Conservation (phyloP, 2,329 filamentous ascomycete genomes). For the Phoma sp. region DNA sequence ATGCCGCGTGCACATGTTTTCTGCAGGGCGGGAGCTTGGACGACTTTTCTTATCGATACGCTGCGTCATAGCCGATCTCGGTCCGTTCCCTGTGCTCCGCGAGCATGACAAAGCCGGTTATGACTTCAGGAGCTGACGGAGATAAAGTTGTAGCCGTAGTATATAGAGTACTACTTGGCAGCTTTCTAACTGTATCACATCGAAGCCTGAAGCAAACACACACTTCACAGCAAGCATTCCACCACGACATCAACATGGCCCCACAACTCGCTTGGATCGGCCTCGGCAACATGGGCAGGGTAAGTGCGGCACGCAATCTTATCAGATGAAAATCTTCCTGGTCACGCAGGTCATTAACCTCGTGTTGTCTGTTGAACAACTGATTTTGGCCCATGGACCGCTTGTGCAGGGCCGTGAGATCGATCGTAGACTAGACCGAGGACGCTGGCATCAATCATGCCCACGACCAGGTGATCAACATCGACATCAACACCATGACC, state of each 20-base stretch:
- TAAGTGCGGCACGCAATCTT: conserved; percentile 51
- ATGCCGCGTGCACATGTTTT: conserved; percentile 16
- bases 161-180: conserved; percentile 4
- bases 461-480: not conserved
- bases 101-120: conserved; percentile 15
- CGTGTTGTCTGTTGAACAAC: not conserved
- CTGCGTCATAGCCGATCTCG: conserved; percentile 23
- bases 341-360: not conserved
- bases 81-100: not conserved
- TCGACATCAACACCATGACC: not conserved
- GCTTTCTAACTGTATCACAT: too few species aligned
- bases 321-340: not conserved
- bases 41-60: conserved; percentile 28
- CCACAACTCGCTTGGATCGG: conserved; percentile 77
- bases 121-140: conserved; percentile 6
- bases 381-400: too few species aligned
- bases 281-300: conserved; percentile 86
- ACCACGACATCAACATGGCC: conserved; percentile 43
- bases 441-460: not conserved
- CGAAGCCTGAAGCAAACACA: not conserved
- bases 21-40: conserved; percentile 13
- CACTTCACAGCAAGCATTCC: not conserved
- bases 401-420: too few species aligned
- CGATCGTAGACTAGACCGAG: too few species aligned
- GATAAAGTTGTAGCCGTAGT: not conserved